Evolutionary conservation across 1,284 basidiomycete genomes (phyloP), one percentile per base, ranked within the genome.

Genomic region (Ceratobasidium sp.): DNA sequence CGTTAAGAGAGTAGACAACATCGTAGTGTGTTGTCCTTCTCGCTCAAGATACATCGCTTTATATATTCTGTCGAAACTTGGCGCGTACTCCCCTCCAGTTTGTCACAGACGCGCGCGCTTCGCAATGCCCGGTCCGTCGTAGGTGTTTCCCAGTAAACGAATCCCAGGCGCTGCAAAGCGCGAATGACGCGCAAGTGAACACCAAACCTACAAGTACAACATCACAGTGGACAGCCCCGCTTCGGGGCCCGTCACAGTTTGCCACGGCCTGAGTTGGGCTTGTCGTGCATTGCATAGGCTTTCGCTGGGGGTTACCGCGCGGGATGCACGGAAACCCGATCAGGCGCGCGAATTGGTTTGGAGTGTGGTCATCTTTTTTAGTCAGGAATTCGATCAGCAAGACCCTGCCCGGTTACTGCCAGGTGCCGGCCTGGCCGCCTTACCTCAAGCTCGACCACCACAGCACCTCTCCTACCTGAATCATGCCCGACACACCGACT

Each of bases 401-500:
- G 73, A 62, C 52, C 62, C 73, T 52, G 38, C 41, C 62, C 73
- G 73, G 73, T 38, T 76, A 66, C 35, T 3, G 1, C 20, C n/a
- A 38, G 30, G 59, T 65, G 30, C 71, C 73, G 73, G 57, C 30
- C 62, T 64, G 62, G 41, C 35, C 50, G 16, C 30, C 23, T 38
- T 6, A 18, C 50, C 30, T 52, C 30, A 41, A 23, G 20, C 73
- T 44, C 35, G 12, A 57, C 50, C 48, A 67, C 65, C 46, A 52
- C 64, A 20, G 23, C 23, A 66, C 64, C 23, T 33, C 48, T 48
- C 20, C 27, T 62, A 14, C 59, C 23, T 44, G 4, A 16, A 57
- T n/a, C 50, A 76, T 76, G 73, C 73, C 73, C 62, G 73, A 76
- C 73, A 52, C 73, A 44, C 52, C 73, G 2, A 76, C 62, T 52